Conservation (phyloP, 352 stramenopile species). For the Phytophthora uliginosa region DNA sequence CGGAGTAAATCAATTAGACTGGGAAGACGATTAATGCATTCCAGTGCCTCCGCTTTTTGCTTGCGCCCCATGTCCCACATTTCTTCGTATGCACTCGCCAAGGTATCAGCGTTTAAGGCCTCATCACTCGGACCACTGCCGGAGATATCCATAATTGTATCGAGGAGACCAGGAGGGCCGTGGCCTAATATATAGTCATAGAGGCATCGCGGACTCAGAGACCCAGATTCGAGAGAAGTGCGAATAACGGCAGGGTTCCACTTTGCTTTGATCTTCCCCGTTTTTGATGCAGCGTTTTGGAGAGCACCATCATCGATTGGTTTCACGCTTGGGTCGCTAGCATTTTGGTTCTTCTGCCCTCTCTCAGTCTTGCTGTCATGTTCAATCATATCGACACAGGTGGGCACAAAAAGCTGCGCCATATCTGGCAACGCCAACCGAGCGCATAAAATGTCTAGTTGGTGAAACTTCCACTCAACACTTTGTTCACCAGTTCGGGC, state of each 20-base stretch:
- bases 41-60: conserved; percentile 72
- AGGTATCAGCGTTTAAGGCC: conserved; percentile 50
- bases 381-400: conserved; percentile 71
- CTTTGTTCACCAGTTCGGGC: conserved; percentile 38
- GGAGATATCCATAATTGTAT: conserved; percentile 47
- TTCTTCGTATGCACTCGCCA: conserved; percentile 75
- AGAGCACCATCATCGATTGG: conserved; percentile 76
- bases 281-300: conserved; percentile 70
- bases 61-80: conserved; percentile 73
- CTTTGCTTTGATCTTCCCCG: conserved; percentile 68
- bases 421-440: conserved; percentile 81
- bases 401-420: conserved; percentile 79
- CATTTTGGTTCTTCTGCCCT: conserved; percentile 33
- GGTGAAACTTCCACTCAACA: conserved; percentile 66
- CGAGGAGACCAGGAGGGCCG: conserved; percentile 64
- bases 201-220: conserved; percentile 73
- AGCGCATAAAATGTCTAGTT: conserved; percentile 87
- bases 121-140: conserved; percentile 47
- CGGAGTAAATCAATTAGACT: conserved; percentile 69
- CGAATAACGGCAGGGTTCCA: conserved; percentile 69
- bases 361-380: conserved; percentile 41
- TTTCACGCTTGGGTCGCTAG: conserved; percentile 40
- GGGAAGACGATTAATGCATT: conserved; percentile 75
- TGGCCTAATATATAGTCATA: conserved; percentile 78
- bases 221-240: conserved; percentile 64